Conservation (phyloP, 2,329 filamentous ascomycete species). For the Paecilomyces sp. region DNA sequence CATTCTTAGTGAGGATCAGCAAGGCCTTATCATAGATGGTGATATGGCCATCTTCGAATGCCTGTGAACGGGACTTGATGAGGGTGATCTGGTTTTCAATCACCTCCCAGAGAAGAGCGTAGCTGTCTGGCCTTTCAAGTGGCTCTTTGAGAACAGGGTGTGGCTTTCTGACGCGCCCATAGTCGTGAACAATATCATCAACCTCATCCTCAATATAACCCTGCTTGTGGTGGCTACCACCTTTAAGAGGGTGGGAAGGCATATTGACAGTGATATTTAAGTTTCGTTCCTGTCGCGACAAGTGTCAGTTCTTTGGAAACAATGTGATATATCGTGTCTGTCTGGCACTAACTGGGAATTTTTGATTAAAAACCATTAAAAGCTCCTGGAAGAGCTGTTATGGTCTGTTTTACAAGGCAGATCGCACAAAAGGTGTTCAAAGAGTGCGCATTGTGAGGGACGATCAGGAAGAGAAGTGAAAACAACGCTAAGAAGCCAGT, state of each 20-base stretch:
- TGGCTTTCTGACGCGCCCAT: constrained; percentile 16
- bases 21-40: constrained; percentile 36
- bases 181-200: constrained; percentile 19
- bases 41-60: constrained; percentile 27
- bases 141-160: constrained; percentile 22
- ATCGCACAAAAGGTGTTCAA: background rate
- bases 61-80: constrained; percentile 27
- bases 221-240: background rate
- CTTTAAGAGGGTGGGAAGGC: background rate
- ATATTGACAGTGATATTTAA: background rate
- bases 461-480: background rate
- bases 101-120: constrained; percentile 21
- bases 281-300: background rate
- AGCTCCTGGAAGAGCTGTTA: background rate
- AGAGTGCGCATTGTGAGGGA: background rate
- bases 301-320: background rate
- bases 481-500: background rate
- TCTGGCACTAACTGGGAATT: background rate
- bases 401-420: background rate
- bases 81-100: constrained; percentile 27
- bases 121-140: constrained; percentile 15
- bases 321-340: background rate
- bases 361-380: background rate
- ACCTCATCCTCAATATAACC: constrained; percentile 10
- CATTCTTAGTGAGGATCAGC: constrained; percentile 25